These are phyloP conservation scores for Serendipita vermifera DNA, from an alignment of 768 basidiomycete genomes.

Conservation along the genomic window DNA sequence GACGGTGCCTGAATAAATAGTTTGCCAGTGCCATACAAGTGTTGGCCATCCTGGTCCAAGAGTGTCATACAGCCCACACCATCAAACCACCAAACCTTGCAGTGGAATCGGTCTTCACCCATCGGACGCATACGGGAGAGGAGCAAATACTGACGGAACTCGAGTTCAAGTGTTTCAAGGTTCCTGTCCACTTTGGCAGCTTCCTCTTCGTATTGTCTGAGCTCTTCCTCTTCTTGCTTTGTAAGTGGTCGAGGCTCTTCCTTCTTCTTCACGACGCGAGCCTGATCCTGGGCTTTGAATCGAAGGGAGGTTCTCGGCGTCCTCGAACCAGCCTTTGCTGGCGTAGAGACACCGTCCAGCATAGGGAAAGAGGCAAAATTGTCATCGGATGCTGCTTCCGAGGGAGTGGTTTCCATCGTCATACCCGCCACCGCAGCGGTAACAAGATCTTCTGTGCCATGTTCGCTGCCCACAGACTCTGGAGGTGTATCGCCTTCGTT, in stretches of 20 bases:
- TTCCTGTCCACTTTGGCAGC: slow-evolving; percentile 68
- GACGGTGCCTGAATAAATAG: slow-evolving; percentile 89
- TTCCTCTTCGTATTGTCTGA: slow-evolving; percentile 76
- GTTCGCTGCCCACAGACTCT: slow-evolving; percentile 11
- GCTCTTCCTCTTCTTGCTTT: slow-evolving; percentile 72
- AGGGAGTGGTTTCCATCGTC: slow-evolving; percentile 8
- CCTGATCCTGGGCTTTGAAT: slow-evolving; percentile 40
- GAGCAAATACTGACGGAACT: slow-evolving; percentile 82
- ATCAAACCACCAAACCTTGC: slow-evolving; percentile 98
- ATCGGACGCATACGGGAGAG: slow-evolving; percentile 77
- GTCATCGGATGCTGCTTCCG: slow-evolving; percentile 14
- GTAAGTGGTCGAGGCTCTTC: slow-evolving; percentile 24
- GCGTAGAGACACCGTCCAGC: slow-evolving; percentile 42
- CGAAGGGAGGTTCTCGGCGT: slow-evolving; percentile 36
- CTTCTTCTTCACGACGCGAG: slow-evolving; percentile 48
- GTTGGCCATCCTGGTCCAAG: slow-evolving; percentile 61
- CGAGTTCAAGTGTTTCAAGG: slow-evolving; percentile 79
- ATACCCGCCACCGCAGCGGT: slow-evolving; percentile 11
- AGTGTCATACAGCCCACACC: slow-evolving; percentile 79
- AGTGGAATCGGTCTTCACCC: slow-evolving; percentile 87
- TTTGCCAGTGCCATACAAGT: slow-evolving; percentile 78
- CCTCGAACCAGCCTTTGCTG: slow-evolving; percentile 24
- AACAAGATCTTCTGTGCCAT: slow-evolving; percentile 13
- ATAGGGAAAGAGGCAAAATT: slow-evolving; percentile 10
- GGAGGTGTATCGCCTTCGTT: not conserved